Conservation (phyloP, 2,329 filamentous ascomycete genomes). For the Alternaria tenuissima region DNA sequence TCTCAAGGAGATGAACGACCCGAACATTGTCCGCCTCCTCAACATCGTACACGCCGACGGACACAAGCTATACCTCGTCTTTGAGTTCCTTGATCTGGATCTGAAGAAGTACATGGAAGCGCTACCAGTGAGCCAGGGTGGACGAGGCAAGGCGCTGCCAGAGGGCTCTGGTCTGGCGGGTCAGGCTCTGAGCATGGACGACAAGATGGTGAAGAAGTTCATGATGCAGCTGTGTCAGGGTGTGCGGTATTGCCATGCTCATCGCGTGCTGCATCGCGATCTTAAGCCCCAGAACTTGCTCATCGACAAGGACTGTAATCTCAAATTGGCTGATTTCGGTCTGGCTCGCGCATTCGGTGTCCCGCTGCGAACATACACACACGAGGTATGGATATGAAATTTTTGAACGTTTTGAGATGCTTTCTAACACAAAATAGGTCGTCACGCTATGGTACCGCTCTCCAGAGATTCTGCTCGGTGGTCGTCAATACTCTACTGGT, state of each 20-base stretch:
- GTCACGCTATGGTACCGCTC: slow-evolving; percentile 94
- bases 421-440: slow-evolving; percentile 60
- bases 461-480: slow-evolving; percentile 88
- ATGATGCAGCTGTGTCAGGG: slow-evolving; percentile 88
- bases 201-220: slow-evolving; percentile 89
- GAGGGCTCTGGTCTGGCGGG: slow-evolving; percentile 74
- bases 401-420: too few relatives aligned
- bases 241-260: slow-evolving; percentile 86
- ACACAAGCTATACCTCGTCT: slow-evolving; percentile 92
- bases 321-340: slow-evolving; percentile 91
- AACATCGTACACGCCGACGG: slow-evolving; percentile 96
- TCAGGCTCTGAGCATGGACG: slow-evolving; percentile 74
- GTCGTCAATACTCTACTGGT: slow-evolving; percentile 90
- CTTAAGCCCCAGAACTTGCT: slow-evolving; percentile 91
- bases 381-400: slow-evolving; percentile 66
- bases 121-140: slow-evolving; percentile 82
- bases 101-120: slow-evolving; percentile 97
- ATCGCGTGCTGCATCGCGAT: slow-evolving; percentile 86
- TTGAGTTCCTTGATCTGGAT: slow-evolving; percentile 90
- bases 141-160: slow-evolving; percentile 83
- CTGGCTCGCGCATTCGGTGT: slow-evolving; percentile 90
- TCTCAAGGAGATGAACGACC: slow-evolving; percentile 92
- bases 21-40: slow-evolving; percentile 84
- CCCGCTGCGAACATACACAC: slow-evolving; percentile 88
- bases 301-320: slow-evolving; percentile 84